Evolutionary conservation across 805 yeast species (phyloP).

Genomic region (Yarrowia hollandica): DNA sequence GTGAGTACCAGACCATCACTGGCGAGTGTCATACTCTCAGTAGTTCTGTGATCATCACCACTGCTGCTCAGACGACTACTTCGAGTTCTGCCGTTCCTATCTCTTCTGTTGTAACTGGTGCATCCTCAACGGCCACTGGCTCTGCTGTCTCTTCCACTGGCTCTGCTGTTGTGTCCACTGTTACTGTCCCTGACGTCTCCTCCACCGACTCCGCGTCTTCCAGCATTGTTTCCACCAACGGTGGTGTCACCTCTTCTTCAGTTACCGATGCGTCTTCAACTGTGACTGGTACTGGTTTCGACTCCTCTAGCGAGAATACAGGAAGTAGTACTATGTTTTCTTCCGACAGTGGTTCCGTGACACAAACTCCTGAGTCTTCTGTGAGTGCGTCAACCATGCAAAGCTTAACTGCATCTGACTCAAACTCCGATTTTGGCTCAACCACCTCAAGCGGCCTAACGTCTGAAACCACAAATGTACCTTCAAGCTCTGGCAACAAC

Average conservation of each 20-base stretch:
- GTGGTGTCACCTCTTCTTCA: not conserved
- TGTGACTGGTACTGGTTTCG: not conserved
- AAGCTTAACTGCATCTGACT: not conserved
- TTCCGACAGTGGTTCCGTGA: not conserved
- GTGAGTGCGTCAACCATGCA: not conserved
- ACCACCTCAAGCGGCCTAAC: too few species aligned
- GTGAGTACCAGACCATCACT: not conserved
- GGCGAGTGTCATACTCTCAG: not conserved
- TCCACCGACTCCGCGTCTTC: too few species aligned
- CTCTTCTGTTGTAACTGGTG: not conserved
- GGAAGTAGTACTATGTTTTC: too few species aligned
- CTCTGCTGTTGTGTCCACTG: not conserved
- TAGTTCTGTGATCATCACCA: slow-evolving; percentile 2
- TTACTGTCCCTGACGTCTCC: not conserved
- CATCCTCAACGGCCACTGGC: too few species aligned
- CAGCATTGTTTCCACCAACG: too few species aligned
- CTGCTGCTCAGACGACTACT: not conserved
- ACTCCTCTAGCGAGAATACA: too few species aligned
- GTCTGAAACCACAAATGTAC: not conserved
- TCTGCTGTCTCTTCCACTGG: not conserved
- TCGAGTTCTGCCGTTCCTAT: not conserved
- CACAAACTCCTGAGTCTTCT: not conserved
- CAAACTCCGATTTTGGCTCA: not conserved
- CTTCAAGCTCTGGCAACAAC: not conserved
- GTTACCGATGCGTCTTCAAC: not conserved